phyloP scores from a whole-genome alignment of 768 basidiomycete genomes.

The Holtermanniella nyarrowii region DNA sequence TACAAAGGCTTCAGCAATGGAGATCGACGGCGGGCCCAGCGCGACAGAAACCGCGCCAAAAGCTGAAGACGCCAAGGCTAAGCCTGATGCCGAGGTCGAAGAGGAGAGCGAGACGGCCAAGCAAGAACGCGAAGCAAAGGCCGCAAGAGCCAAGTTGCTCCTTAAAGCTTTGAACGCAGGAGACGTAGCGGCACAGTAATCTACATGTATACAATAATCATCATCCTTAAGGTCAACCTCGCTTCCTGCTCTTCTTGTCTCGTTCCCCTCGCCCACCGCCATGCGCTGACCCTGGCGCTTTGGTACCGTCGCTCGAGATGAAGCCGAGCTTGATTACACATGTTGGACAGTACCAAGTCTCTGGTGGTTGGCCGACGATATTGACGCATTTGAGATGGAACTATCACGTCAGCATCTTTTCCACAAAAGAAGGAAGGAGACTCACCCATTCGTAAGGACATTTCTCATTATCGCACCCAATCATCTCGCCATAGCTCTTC shows the following conservation, averaged over 20 bases:
- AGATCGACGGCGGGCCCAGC: too few relatives aligned
- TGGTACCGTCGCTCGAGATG: slow-evolving; percentile 23
- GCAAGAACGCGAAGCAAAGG: not conserved
- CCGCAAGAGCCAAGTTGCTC: not conserved
- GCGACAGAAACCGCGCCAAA: not conserved
- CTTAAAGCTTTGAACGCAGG: not conserved
- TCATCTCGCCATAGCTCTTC: slow-evolving; percentile 86
- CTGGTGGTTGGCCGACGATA: slow-evolving; percentile 51
- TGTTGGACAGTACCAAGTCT: slow-evolving; percentile 54
- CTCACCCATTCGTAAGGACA: slow-evolving; percentile 87
- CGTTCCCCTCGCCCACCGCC: slow-evolving; percentile 3
- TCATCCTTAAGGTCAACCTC: slow-evolving; percentile 1
- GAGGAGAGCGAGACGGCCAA: not conserved
- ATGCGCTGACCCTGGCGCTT: not conserved
- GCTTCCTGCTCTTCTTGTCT: slow-evolving; percentile 30
- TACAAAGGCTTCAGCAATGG: not conserved
- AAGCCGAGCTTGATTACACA: slow-evolving; percentile 44
- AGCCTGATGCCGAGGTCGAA: not conserved
- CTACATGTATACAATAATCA: not conserved
- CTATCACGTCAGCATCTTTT: slow-evolving; percentile 37
- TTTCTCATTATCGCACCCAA: slow-evolving; percentile 71
- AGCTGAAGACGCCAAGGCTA: not conserved
- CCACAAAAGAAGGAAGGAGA: slow-evolving; percentile 19
- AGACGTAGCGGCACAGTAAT: not conserved
- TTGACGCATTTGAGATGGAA: slow-evolving; percentile 57